Percentiles rank a stretch among this genome's conserved stretches.
These are phyloP conservation scores for Bertia moriformis DNA, from an alignment of 2,329 filamentous ascomycete genomes.

Conservation along the genomic window DNA sequence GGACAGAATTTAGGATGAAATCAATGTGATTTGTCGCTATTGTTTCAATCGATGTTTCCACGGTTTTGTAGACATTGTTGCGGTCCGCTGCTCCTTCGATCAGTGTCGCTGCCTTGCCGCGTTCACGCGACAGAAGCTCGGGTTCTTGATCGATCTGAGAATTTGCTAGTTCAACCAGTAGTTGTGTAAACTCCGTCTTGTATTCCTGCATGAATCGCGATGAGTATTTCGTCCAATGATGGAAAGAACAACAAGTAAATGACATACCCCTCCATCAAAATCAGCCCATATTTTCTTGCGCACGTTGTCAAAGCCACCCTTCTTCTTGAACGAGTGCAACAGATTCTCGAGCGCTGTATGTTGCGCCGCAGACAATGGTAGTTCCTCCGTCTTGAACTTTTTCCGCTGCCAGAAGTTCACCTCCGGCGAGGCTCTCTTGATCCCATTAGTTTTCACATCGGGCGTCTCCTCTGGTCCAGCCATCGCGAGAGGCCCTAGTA, in stretches of 20 bases:
- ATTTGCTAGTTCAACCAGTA: slow-evolving; percentile 38
- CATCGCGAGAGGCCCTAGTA: slow-evolving; percentile 9
- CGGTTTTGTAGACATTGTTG: slow-evolving; percentile 43
- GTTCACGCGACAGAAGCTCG: slow-evolving; percentile 42
- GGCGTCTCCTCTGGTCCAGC: slow-evolving; percentile 7
- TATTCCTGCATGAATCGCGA: slow-evolving; percentile 22
- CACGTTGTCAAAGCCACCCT: slow-evolving; percentile 47
- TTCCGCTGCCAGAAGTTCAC: slow-evolving; percentile 23
- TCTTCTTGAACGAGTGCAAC: slow-evolving; percentile 50
- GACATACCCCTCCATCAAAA: slow-evolving; percentile 35
- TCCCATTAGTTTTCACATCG: slow-evolving; percentile 10
- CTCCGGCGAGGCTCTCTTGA: slow-evolving; percentile 14
- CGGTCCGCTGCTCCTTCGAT: slow-evolving; percentile 51
- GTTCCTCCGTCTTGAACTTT: slow-evolving; percentile 43
- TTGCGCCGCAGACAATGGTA: slow-evolving; percentile 42
- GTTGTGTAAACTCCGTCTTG: slow-evolving; percentile 31
- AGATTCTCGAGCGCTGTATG: slow-evolving; percentile 43
- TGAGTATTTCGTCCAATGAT: not conserved
- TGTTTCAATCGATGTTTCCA: slow-evolving; percentile 35
- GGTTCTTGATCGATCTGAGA: slow-evolving; percentile 48
- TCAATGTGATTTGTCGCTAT: slow-evolving; percentile 37
- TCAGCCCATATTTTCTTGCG: slow-evolving; percentile 45
- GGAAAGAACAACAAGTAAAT: not conserved
- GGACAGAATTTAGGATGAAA: slow-evolving; percentile 33
- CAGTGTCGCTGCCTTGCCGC: slow-evolving; percentile 44